Evolutionary conservation across 2,329 filamentous ascomycete species (phyloP).

Genomic region (Colletotrichum gigasporum): DNA sequence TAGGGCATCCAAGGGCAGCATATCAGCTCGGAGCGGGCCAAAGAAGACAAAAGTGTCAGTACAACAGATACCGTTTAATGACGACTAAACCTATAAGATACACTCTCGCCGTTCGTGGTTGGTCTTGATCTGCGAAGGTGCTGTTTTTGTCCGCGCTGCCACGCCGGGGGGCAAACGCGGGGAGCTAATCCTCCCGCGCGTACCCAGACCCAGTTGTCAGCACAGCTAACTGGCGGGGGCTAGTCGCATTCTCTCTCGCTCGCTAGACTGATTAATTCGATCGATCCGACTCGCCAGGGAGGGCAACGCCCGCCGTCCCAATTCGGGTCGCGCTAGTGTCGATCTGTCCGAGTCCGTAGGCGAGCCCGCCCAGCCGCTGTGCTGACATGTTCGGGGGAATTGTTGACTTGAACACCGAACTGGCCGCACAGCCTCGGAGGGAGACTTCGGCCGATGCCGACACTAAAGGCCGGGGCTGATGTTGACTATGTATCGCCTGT

Average conservation of each 20-base stretch:
- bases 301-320: not conserved
- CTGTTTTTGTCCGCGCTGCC: too few species aligned
- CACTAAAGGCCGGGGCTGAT: too few species aligned
- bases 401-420: slow-evolving; percentile 4
- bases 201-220: too few species aligned
- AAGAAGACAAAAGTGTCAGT: slow-evolving; percentile 1
- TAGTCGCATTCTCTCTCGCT: not conserved
- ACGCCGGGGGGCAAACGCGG: too few species aligned
- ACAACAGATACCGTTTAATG: slow-evolving; percentile 2
- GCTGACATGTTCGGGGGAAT: slow-evolving; percentile 20
- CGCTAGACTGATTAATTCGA: slow-evolving; percentile 11
- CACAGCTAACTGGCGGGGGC: not conserved
- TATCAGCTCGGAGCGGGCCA: not conserved
- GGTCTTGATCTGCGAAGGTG: too few species aligned
- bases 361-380: not conserved
- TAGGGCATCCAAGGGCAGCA: not conserved
- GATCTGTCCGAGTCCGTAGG: not conserved
- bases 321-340: slow-evolving; percentile 15
- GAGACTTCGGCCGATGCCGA: too few species aligned
- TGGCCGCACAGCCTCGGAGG: too few species aligned
- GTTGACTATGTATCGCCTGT: too few species aligned
- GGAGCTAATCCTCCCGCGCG: not conserved
- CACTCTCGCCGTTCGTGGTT: too few species aligned
- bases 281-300: not conserved
- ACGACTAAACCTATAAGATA: not conserved